These are phyloP conservation scores for Saraca asoca DNA, from an alignment of 331 rosid genomes.

Conservation along the genomic window DNA sequence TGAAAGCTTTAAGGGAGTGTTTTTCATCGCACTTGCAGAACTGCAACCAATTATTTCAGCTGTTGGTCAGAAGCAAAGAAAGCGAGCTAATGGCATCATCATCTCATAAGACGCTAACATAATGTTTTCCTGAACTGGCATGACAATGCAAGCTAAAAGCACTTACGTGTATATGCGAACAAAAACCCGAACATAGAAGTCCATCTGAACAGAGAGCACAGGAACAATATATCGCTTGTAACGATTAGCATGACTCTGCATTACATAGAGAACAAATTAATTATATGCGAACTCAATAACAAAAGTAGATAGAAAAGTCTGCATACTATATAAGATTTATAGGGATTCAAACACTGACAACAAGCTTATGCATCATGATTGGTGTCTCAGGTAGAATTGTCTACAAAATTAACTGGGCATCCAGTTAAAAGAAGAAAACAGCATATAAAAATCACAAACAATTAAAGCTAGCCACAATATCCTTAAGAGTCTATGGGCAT, in stretches of 20 bases:
- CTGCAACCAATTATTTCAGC: slow-evolving; percentile 57
- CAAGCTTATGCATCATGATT: background rate
- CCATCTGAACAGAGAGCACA: slow-evolving; percentile 89
- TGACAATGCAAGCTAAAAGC: slow-evolving; percentile 23
- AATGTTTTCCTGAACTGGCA: slow-evolving; percentile 2
- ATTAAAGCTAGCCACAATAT: background rate
- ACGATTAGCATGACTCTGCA: slow-evolving; percentile 97
- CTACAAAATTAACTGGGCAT: slow-evolving; percentile 21
- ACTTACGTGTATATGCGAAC: slow-evolving; percentile 85
- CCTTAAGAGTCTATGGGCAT: background rate
- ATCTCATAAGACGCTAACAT: slow-evolving; percentile 15
- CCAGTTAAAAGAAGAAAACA: slow-evolving; percentile 8
- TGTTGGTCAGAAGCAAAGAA: slow-evolving; percentile 30
- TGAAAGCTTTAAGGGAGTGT: slow-evolving; percentile 92
- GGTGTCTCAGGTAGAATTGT: background rate
- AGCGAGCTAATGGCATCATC: slow-evolving; percentile 21
- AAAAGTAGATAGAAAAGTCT: background rate
- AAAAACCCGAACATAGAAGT: slow-evolving; percentile 90
- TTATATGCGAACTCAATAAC: background rate
- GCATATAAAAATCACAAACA: background rate
- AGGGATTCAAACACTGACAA: background rate
- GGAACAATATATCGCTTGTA: slow-evolving; percentile 97
- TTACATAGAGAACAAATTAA: slow-evolving; percentile 28
- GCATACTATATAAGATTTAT: background rate
- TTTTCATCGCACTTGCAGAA: slow-evolving; percentile 95